phyloP scores from a whole-genome alignment of 202 grass and related monocot genomes.

The Panicum hallii region DNA sequence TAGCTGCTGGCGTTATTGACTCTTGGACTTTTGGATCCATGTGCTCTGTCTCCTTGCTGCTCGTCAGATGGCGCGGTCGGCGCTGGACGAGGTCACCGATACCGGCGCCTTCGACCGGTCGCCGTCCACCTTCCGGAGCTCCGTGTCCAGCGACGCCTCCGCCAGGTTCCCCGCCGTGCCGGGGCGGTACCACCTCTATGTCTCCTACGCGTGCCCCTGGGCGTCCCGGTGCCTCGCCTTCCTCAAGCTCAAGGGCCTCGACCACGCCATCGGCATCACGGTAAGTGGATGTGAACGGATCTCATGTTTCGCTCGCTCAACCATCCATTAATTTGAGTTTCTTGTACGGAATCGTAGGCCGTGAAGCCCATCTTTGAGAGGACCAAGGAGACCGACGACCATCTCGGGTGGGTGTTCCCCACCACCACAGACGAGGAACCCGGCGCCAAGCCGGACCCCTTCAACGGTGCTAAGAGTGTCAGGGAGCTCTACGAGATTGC shows the following conservation, averaged over 20 bases:
- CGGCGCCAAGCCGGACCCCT: constrained; percentile 66
- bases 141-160: constrained; percentile 63
- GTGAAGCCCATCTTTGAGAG: constrained; percentile 87
- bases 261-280: constrained; percentile 66
- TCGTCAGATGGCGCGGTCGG: constrained; percentile 77
- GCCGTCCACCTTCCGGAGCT: constrained; percentile 83
- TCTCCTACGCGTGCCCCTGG: constrained; percentile 97
- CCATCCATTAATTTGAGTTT: constrained; percentile 2
- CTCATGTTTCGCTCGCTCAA: not conserved
- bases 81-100: constrained; percentile 77
- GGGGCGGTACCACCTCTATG: constrained; percentile 89
- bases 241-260: constrained; percentile 93
- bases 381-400: constrained; percentile 79
- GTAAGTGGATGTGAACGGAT: constrained; percentile 1
- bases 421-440: constrained; percentile 65
- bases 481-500: constrained; percentile 91
- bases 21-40: not conserved
- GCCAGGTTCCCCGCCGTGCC: constrained; percentile 74
- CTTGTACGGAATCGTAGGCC: constrained; percentile 34
- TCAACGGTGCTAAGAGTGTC: constrained; percentile 68
- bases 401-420: constrained; percentile 89
- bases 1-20: not conserved
- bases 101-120: constrained; percentile 79
- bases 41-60: constrained; percentile 9
- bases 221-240: constrained; percentile 87